Conservation (phyloP, 495 filamentous ascomycete species). For the Lepraria neglecta region DNA sequence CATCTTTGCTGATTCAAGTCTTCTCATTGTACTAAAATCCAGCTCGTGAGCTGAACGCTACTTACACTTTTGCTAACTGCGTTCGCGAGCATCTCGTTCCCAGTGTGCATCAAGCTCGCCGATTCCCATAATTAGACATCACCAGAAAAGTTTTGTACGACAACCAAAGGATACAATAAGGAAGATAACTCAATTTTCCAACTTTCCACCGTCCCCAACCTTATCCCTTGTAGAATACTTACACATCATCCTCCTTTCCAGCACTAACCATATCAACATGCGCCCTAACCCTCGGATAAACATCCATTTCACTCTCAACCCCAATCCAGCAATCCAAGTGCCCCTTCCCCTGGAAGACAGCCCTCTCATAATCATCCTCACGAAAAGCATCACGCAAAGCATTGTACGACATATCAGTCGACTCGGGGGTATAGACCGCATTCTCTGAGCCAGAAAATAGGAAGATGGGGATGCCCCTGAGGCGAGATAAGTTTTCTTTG, state of each 20-base stretch:
- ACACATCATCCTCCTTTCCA: not conserved
- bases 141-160: no score
- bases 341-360: not conserved
- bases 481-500: not conserved
- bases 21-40: no score
- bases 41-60: no score
- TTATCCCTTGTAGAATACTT: not conserved
- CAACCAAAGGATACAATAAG: no score
- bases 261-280: not conserved
- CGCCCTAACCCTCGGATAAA: not conserved
- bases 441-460: not conserved
- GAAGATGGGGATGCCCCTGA: not conserved
- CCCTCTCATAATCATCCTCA: not conserved
- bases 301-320: not conserved
- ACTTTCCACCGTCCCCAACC: no score
- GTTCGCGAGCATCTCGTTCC: no score
- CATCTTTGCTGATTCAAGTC: no score
- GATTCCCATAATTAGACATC: no score
- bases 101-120: no score
- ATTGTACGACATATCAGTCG: not conserved
- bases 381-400: not conserved
- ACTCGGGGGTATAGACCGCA: not conserved
- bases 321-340: constrained; percentile 6
- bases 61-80: no score
- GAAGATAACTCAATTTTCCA: no score